Base-by-base conservation (phyloP, 176 grass and related monocot genomes). In the Rhynchospora tenuis region DNA sequence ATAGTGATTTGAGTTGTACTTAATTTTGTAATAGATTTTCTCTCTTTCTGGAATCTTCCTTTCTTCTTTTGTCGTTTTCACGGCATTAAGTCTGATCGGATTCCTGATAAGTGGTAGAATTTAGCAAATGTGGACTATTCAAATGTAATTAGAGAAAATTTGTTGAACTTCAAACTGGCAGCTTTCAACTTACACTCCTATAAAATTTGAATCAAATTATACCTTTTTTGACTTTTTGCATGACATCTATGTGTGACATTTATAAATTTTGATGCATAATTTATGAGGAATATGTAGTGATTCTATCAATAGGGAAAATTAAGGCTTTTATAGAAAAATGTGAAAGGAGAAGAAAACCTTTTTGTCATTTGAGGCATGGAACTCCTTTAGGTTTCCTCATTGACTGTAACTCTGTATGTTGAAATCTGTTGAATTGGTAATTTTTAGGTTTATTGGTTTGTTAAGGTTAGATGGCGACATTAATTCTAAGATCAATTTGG, bases 391-490 rank as follows among this genome's bases (percentile, higher is more conserved):
- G 47, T 27, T 6, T 5, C n/a, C 71, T 28, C 46, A 75, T 75
- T 47, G 42, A 46, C 43, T 73, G 20, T 50, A 27, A 75, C 47
- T 15, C 23, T 54, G 23, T 52, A 27, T 28, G 12, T 75, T n/a
- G 45, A 73, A 47, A 73, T 73, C 67, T 14, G 14, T n/a, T 67
- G 19, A 68, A 68, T 68, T n/a, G 23, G 48, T 55, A 50, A 15
- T n/a, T 69, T 10, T 80, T 84, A 55, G 63, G 46, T 89, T 65
- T 70, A 29, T 19, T 74, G 80, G 46, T 71, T 71, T 71, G 42
- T 46, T 71, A 85, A 71, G 76, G 84, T 65, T 33, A 11, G 19
- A 71, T 81, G 76, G 84, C 71, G 76, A 88, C 77, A 19, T 31
- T 43, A 67, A 64, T 23, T 23, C 79, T 78, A 44, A 81, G 67